Percentiles rank a stretch among this genome's conserved stretches.
phyloP scores from a whole-genome alignment of 192 early-diverging fungal species.

The Chytriomyces sp. region DNA sequence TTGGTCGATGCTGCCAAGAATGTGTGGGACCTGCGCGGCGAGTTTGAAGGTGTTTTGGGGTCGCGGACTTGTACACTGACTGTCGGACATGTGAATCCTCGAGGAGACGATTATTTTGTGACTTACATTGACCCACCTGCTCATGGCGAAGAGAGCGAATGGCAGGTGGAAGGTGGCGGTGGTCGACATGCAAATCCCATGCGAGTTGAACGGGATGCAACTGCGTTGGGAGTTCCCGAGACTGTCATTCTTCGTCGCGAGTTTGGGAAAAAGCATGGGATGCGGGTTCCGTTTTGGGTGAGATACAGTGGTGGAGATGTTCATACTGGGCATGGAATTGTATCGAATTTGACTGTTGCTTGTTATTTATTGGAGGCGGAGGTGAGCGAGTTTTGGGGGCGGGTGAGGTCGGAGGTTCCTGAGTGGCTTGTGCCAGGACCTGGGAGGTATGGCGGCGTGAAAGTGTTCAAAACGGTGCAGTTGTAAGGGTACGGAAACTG shows the following conservation, averaged over 20 bases:
- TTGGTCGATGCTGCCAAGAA: too few relatives aligned
- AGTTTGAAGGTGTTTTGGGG: constrained; percentile 10
- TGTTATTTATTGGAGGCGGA: constrained; percentile 20
- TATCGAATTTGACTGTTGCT: constrained; percentile 11
- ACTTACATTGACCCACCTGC: constrained; percentile 19
- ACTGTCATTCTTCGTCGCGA: constrained; percentile 5
- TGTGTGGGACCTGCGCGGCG: neutral
- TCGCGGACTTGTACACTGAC: constrained; percentile 4
- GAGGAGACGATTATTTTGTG: neutral
- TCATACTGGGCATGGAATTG: neutral
- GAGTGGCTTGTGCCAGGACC: constrained; percentile 8
- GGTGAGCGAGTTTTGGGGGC: neutral
- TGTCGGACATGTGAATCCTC: neutral
- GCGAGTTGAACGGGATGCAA: neutral
- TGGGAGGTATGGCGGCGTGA: constrained; percentile 19
- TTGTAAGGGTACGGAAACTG: too few relatives aligned
- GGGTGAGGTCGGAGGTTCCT: neutral
- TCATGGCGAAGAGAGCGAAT: neutral
- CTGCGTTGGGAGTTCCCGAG: neutral
- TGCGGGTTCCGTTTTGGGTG: constrained; percentile 19
- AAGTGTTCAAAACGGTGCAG: neutral
- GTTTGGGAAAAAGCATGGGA: constrained; percentile 13
- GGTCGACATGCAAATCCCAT: neutral
- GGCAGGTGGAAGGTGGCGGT: constrained; percentile 9
- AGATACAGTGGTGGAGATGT: neutral